These are phyloP conservation scores for Nannochloris sp. DNA, from an alignment of 139 green algal species.

Conservation along the genomic window DNA sequence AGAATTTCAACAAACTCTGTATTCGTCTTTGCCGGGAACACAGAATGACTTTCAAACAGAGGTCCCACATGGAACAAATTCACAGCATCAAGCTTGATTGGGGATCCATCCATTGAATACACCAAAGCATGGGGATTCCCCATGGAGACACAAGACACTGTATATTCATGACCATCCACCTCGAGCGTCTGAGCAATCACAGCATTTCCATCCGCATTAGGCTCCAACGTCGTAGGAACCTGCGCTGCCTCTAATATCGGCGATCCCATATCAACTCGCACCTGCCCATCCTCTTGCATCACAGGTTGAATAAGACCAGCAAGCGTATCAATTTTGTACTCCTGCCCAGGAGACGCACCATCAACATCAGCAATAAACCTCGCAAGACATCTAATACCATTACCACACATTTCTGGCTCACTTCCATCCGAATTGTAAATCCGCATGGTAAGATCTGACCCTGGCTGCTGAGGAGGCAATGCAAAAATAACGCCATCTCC, in stretches of 20 bases:
- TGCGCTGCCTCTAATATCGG: constrained; percentile 66
- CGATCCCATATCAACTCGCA: constrained; percentile 91
- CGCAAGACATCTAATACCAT: constrained; percentile 94
- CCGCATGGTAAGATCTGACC: constrained; percentile 87
- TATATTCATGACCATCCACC: constrained; percentile 67
- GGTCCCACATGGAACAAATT: constrained; percentile 67
- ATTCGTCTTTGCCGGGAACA: constrained; percentile 91
- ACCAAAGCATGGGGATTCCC: constrained; percentile 93
- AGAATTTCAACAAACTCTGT: constrained; percentile 67
- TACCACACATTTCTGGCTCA: constrained; percentile 99
- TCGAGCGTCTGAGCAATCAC: constrained; percentile 63
- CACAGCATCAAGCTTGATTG: constrained; percentile 70
- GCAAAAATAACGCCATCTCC: constrained; percentile 96
- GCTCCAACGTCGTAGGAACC: constrained; percentile 81
- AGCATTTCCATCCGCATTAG: constrained; percentile 32
- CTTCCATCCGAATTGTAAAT: constrained; percentile 96
- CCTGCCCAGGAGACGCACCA: constrained; percentile 15
- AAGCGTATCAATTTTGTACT: constrained; percentile 82
- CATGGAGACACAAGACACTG: constrained; percentile 90
- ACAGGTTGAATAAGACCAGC: constrained; percentile 90
- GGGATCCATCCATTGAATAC: constrained; percentile 54
- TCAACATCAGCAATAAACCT: constrained; percentile 82
- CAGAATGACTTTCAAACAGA: constrained; percentile 80
- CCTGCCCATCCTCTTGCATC: constrained; percentile 79
- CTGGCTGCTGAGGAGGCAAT: constrained; percentile 43